Conservation (phyloP, 805 yeast genomes). For the Candida yuanshanica region DNA sequence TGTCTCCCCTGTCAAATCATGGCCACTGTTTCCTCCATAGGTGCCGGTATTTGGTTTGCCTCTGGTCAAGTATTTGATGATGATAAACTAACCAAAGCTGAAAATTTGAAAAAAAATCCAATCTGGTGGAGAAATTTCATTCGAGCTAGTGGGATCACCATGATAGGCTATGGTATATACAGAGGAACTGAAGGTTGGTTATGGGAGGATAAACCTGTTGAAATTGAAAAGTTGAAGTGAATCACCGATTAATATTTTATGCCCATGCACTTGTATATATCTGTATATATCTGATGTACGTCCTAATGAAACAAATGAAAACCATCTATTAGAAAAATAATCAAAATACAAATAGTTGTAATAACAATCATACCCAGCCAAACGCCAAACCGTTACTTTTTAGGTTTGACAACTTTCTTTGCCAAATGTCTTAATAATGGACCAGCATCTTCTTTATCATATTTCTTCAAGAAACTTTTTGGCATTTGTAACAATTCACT, state of each 20-base stretch:
- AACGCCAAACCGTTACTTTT: neutral
- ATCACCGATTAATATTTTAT: neutral
- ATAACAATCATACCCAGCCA: neutral
- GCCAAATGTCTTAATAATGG: conserved; percentile 38
- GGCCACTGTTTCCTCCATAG: conserved; percentile 52
- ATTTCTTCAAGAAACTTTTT: conserved; percentile 25
- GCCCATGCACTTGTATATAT: neutral
- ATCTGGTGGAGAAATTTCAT: conserved; percentile 58
- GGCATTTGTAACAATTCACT: conserved; percentile 50
- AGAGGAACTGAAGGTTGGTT: conserved; percentile 62
- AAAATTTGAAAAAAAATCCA: conserved; percentile 37
- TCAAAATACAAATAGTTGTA: neutral
- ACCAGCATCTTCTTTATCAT: conserved; percentile 27
- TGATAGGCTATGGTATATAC: conserved; percentile 52
- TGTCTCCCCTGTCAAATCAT: conserved; percentile 68
- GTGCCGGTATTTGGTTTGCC: conserved; percentile 58
- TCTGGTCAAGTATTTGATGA: conserved; percentile 50
- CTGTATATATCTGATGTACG: conserved; percentile 1
- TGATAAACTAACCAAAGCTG: conserved; percentile 29
- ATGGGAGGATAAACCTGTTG: conserved; percentile 30
- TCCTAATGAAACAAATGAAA: neutral
- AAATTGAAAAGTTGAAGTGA: neutral
- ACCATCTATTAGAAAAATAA: no score
- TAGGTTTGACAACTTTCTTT: conserved; percentile 24
- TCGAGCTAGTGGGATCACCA: conserved; percentile 45